phyloP scores from a whole-genome alignment of 768 basidiomycete genomes.

The Kwoniella dendrophila region DNA sequence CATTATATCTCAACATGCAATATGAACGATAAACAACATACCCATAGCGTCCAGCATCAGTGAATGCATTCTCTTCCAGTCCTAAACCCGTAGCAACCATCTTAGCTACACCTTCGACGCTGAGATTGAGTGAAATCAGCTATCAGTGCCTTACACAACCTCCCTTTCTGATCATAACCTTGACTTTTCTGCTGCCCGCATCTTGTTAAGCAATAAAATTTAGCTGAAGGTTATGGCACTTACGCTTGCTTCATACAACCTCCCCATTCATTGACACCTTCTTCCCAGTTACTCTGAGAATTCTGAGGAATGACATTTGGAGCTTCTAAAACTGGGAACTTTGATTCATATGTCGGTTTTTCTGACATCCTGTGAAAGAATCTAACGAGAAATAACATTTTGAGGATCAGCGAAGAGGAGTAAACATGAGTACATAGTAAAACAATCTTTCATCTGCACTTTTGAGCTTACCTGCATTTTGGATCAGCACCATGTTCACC shows the following conservation, averaged over 20 bases:
- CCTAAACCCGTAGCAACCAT: slow-evolving; percentile 86
- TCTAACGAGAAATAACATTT: slow-evolving; percentile 12
- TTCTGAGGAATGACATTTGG: slow-evolving; percentile 77
- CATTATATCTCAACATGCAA: too few relatives aligned
- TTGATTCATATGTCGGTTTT: slow-evolving; percentile 72
- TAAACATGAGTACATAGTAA: too few relatives aligned
- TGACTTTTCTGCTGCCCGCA: too few relatives aligned
- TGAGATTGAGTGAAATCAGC: too few relatives aligned
- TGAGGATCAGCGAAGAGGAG: too few relatives aligned
- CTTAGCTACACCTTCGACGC: slow-evolving; percentile 81
- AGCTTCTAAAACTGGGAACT: slow-evolving; percentile 75
- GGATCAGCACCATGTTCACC: slow-evolving; percentile 71
- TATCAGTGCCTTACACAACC: too few relatives aligned
- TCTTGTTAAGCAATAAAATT: background rate
- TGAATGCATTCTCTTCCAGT: slow-evolving; percentile 69
- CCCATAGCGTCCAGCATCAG: slow-evolving; percentile 82
- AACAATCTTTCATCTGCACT: too few relatives aligned
- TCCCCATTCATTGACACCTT: slow-evolving; percentile 83
- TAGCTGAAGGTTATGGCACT: slow-evolving; percentile 49
- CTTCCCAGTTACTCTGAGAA: slow-evolving; percentile 68
- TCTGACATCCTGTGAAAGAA: slow-evolving; percentile 58
- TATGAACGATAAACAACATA: too few relatives aligned
- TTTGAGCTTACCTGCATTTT: slow-evolving; percentile 84
- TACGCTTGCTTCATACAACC: slow-evolving; percentile 83
- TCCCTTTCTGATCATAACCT: too few relatives aligned